Evolutionary conservation across 371 early-diverging fungal species (phyloP).

Genomic region (Basidiobolus meristosporus): DNA sequence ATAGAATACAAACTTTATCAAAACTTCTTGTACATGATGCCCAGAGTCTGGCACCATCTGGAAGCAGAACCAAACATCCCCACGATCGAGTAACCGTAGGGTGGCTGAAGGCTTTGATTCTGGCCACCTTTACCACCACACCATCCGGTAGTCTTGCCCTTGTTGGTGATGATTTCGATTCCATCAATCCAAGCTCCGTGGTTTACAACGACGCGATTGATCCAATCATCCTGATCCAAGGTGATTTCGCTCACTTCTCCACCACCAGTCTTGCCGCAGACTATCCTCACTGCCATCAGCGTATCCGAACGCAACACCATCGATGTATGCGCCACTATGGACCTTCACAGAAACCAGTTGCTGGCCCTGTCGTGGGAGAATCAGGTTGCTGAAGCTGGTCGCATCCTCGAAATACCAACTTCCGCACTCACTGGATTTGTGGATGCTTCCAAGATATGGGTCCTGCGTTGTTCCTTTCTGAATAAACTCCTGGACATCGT

Average conservation of each 20-base stretch:
- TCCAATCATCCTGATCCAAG: conserved; percentile 13
- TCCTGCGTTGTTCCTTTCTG: conserved; percentile 7
- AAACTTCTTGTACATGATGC: too few species aligned
- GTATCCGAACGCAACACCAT: conserved; percentile 21
- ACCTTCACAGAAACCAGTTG: conserved; percentile 7
- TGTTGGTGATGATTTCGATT: conserved; percentile 21
- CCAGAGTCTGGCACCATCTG: too few species aligned
- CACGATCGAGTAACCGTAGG: neutral
- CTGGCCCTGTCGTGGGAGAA: neutral
- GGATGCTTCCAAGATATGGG: conserved; percentile 9
- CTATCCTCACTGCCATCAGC: conserved; percentile 14
- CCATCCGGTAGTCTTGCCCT: conserved; percentile 25
- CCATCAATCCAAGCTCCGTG: conserved; percentile 43
- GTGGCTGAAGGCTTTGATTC: neutral
- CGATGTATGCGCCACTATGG: conserved; percentile 23
- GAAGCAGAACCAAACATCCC: neutral
- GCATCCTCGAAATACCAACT: neutral
- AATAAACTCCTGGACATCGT: conserved; percentile 11
- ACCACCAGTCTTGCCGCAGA: conserved; percentile 14
- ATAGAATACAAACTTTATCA: too few species aligned
- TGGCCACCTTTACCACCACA: conserved; percentile 28
- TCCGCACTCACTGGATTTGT: conserved; percentile 16
- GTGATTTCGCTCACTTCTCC: conserved; percentile 6
- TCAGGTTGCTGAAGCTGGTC: conserved; percentile 1
- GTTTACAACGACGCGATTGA: conserved; percentile 17